A percentile compares a stretch with the other conserved stretches of the same genome.
These are phyloP conservation scores for Lichtheimia ornata DNA, from an alignment of 371 early-diverging fungal species.

Conservation along the genomic window DNA sequence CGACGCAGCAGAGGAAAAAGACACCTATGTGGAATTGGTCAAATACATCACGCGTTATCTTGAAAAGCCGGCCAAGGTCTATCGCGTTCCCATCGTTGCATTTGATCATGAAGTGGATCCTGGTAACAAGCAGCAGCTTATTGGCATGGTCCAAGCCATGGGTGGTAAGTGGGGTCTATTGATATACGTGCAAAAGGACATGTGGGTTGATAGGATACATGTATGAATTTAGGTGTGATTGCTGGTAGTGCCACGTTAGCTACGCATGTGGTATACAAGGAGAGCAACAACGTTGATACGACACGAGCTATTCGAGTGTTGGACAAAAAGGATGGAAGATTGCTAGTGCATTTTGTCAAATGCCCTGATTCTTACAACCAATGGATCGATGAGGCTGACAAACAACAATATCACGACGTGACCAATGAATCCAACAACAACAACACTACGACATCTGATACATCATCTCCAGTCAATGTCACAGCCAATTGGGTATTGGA, in stretches of 20 bases:
- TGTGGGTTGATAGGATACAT: slow-evolving; percentile 31
- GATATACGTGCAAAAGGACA: background rate
- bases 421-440: slow-evolving; percentile 21
- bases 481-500: slow-evolving; percentile 70
- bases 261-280: slow-evolving; percentile 60
- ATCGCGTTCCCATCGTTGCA: slow-evolving; percentile 43
- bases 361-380: slow-evolving; percentile 77
- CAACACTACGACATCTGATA: slow-evolving; percentile 21
- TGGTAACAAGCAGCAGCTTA: slow-evolving; percentile 43
- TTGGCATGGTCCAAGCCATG: slow-evolving; percentile 33
- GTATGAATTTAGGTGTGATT: slow-evolving; percentile 5
- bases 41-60: slow-evolving; percentile 41
- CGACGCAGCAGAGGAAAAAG: slow-evolving; percentile 39
- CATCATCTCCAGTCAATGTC: slow-evolving; percentile 60
- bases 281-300: slow-evolving; percentile 30
- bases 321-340: slow-evolving; percentile 46
- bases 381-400: slow-evolving; percentile 57
- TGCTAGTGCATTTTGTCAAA: slow-evolving; percentile 69
- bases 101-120: slow-evolving; percentile 49
- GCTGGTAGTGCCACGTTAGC: slow-evolving; percentile 41
- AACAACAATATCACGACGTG: slow-evolving; percentile 17
- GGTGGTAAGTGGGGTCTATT: slow-evolving; percentile 42
- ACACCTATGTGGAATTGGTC: slow-evolving; percentile 42
- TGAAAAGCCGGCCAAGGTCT: slow-evolving; percentile 25
- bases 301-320: slow-evolving; percentile 24